A percentile compares a stretch with the other conserved stretches of the same genome.
These are phyloP conservation scores for Lyophyllum decastes DNA, from an alignment of 768 basidiomycete species.

Conservation along the genomic window DNA sequence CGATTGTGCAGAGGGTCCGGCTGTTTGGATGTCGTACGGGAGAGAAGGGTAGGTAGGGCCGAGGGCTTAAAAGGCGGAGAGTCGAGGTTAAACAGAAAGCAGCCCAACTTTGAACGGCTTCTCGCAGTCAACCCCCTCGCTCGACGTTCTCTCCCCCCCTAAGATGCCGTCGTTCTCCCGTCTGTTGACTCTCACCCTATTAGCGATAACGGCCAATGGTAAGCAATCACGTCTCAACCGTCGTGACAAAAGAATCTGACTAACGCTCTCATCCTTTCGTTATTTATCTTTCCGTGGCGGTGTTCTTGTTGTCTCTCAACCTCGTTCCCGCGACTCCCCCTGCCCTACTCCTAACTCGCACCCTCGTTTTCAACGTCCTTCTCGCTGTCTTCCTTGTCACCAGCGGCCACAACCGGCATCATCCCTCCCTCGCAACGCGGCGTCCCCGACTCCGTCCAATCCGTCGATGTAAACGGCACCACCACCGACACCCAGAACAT, in stretches of 20 bases:
- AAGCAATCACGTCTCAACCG: background rate
- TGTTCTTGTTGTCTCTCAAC: too few relatives aligned
- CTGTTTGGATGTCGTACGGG: too few relatives aligned
- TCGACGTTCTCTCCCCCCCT: background rate
- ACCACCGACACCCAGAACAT: slow-evolving; percentile 7
- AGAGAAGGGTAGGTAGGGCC: background rate
- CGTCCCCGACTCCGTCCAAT: background rate
- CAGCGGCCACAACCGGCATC: slow-evolving; percentile 3
- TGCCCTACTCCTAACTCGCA: too few relatives aligned
- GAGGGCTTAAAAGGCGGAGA: slow-evolving; percentile 3
- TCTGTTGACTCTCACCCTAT: slow-evolving; percentile 8
- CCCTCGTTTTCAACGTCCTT: too few relatives aligned
- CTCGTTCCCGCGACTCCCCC: background rate
- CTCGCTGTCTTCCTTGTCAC: background rate
- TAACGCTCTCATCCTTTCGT: too few relatives aligned
- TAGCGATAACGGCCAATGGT: slow-evolving; percentile 4
- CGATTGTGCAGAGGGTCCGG: background rate
- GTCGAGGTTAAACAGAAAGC: background rate
- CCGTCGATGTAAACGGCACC: background rate
- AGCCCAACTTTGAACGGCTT: background rate
- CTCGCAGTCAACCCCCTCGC: background rate
- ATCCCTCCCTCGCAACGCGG: slow-evolving; percentile 6
- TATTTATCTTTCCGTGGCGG: too few relatives aligned
- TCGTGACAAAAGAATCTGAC: too few relatives aligned
- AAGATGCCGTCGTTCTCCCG: slow-evolving; percentile 7